Conservation (phyloP, 192 early-diverging fungal genomes). For the Martensiomyces pterosporus region DNA sequence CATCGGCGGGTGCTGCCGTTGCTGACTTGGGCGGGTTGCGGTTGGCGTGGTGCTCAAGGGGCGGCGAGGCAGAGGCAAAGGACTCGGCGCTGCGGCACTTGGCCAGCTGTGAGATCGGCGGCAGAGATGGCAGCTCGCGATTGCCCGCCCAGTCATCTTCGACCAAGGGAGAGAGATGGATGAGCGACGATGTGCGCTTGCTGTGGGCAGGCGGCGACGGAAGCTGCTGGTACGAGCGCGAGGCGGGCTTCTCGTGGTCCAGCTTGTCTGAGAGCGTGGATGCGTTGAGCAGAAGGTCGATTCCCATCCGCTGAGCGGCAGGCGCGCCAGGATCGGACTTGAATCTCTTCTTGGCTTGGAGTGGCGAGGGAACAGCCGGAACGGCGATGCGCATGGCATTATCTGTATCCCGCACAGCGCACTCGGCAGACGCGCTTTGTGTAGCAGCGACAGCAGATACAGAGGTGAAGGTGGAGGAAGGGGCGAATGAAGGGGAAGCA, state of each 20-base stretch:
- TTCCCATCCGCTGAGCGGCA: conserved; percentile 27
- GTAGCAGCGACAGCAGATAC: neutral
- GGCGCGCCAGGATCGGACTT: conserved; percentile 16
- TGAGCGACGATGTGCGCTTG: conserved; percentile 9
- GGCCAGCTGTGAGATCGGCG: conserved; percentile 37
- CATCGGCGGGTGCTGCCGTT: conserved; percentile 18
- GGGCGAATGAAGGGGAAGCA: conserved; percentile 14
- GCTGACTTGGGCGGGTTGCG: too few relatives aligned
- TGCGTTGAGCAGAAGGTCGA: conserved; percentile 43
- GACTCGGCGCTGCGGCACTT: conserved; percentile 1
- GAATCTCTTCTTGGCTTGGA: conserved; percentile 18
- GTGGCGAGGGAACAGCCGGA: too few relatives aligned
- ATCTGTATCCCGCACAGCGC: too few relatives aligned
- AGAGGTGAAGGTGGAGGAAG: conserved; percentile 11
- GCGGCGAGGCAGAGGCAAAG: conserved; percentile 1
- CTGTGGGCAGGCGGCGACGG: conserved; percentile 22
- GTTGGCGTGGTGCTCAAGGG: too few relatives aligned
- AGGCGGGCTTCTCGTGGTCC: conserved; percentile 1
- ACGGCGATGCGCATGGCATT: too few relatives aligned
- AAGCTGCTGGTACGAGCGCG: too few relatives aligned
- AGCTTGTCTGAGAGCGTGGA: conserved; percentile 36
- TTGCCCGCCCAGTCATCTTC: conserved; percentile 4
- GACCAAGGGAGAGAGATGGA: neutral
- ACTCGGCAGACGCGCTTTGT: too few relatives aligned
- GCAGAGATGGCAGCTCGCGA: conserved; percentile 11